Conservation (phyloP, 2,329 filamentous ascomycete genomes). For the Byssoonygena ceratinophila region DNA sequence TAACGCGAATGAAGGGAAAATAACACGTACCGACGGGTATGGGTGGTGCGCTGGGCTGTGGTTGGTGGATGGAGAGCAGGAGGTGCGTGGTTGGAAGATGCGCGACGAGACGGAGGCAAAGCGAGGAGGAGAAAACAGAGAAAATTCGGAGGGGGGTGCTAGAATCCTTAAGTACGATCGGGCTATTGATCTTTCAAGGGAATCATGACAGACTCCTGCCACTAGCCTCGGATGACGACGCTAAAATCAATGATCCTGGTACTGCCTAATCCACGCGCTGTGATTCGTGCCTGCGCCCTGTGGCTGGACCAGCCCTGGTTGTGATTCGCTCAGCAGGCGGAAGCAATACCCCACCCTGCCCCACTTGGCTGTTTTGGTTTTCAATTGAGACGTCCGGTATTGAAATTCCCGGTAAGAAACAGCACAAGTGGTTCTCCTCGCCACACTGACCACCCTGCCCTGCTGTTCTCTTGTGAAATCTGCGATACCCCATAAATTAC, state of each 20-base stretch:
- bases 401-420: conserved; percentile 5
- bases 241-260: conserved; percentile 29
- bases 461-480: neutral
- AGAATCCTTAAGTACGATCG: conserved; percentile 36
- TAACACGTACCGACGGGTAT: conserved; percentile 11
- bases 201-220: conserved; percentile 25
- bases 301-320: conserved; percentile 16
- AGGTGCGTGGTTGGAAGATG: conserved; percentile 19
- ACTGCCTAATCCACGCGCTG: conserved; percentile 22
- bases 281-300: conserved; percentile 27
- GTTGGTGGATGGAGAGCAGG: conserved; percentile 13
- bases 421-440: conserved; percentile 3
- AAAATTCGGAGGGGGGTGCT: conserved; percentile 30
- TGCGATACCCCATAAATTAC: neutral
- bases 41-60: conserved; percentile 1
- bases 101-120: conserved; percentile 14
- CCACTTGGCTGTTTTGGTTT: conserved; percentile 2
- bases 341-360: conserved; percentile 14
- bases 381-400: conserved; percentile 4
- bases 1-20: neutral
- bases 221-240: conserved; percentile 29
- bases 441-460: neutral
- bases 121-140: conserved; percentile 28
- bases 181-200: conserved; percentile 22
- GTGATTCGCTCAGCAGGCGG: conserved; percentile 21